Conservation (phyloP, 768 basidiomycete genomes). For the Imleria badia region DNA sequence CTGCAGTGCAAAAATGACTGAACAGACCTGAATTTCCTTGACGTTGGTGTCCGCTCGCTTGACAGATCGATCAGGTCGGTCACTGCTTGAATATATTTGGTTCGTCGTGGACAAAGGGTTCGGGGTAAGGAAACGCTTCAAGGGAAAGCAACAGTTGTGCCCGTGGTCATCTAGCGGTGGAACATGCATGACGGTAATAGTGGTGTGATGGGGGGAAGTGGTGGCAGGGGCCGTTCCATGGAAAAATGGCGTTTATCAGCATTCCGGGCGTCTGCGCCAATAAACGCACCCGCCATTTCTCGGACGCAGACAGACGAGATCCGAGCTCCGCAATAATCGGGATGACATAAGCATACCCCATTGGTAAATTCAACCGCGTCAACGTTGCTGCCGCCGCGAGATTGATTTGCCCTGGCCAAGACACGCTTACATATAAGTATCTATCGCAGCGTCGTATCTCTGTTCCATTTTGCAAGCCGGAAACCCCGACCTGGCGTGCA, state of each 20-base stretch:
- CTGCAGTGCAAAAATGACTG: background rate
- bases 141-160: conserved; percentile 18
- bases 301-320: conserved; percentile 24
- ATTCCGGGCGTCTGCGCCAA: conserved; percentile 21
- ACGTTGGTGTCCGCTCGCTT: conserved; percentile 1
- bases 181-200: conserved; percentile 19
- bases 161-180: conserved; percentile 26
- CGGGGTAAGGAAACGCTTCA: conserved; percentile 21
- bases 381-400: conserved; percentile 4
- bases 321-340: conserved; percentile 30
- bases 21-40: conserved; percentile 10
- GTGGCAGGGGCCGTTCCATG: conserved; percentile 9
- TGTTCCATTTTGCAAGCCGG: background rate
- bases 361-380: conserved; percentile 1
- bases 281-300: conserved; percentile 9
- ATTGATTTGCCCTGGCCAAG: conserved; percentile 1
- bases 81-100: background rate
- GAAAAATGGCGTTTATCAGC: conserved; percentile 33
- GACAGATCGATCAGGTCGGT: background rate
- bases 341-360: conserved; percentile 20
- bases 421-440: background rate
- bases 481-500: background rate
- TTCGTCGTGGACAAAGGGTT: background rate
- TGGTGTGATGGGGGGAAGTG: conserved; percentile 6
- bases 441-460: background rate